Base-by-base conservation (phyloP, 2,329 filamentous ascomycete species). In the Sarocladium brachiariae region DNA sequence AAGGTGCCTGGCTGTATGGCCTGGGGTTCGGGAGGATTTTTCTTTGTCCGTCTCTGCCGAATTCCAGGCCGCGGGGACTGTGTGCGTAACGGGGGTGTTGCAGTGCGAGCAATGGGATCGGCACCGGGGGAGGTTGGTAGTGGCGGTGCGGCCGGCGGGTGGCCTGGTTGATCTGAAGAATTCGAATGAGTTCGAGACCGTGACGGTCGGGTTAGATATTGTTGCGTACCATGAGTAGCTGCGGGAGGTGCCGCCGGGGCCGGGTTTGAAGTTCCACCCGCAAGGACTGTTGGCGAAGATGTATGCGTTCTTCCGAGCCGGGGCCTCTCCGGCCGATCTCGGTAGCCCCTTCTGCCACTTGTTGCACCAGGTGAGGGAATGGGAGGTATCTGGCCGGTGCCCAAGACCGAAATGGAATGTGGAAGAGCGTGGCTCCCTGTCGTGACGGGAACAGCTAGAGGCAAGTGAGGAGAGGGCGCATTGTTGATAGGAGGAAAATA, bases 291-390 rank as follows among this genome's bases (percentile, higher is more conserved):
- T 1, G 91, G 90, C 2, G 89, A 95, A 16, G 87, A 84, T 0
- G 91, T 95, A 61, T 89, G 83, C 60, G 88, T 84, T 51, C 88
- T 78, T 37, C 73, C 75, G 51, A 84, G 73, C 55, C 82, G 78
- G 8, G 85, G 84, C 49, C 83, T 72, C 18, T 75, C 71, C 10
- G 75, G 71, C 51, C 81, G 75, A 53, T 80, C 77, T 53, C 78
- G 74, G 54, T 79, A 75, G 46, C 72, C 70, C 53, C 82, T 70
- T 52, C 83, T 76, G 23, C 71, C 64, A 50, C 79, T 72, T 24
- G 76, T 75, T 52, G 76, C 78, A n/a, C 89, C 88, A 1, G 91
- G 91, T 0, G 91, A 96, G 0, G 91, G 89, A 41, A 96, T 73
- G 18, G 83, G 75, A 6, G 91, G 87, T 6, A 92, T 72, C 60